Percentiles rank a stretch among this genome's conserved stretches.
These are phyloP conservation scores for Penicillium bovifimosum DNA, from an alignment of 495 filamentous ascomycete species.

Conservation along the genomic window DNA sequence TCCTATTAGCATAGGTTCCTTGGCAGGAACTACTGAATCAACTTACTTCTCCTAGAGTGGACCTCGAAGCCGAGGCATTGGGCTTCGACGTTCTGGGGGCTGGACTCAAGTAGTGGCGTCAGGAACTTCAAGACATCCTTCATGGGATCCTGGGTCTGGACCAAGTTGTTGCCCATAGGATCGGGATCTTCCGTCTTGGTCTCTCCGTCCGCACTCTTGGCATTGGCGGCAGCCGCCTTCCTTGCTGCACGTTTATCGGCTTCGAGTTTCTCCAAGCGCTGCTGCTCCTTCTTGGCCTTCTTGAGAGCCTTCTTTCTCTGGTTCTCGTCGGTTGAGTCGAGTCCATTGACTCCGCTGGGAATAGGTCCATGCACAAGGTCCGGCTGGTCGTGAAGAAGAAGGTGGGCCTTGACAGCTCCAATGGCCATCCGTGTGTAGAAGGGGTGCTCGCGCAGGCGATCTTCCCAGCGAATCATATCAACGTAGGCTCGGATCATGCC, in stretches of 20 bases:
- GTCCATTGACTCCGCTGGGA: conserved; percentile 51
- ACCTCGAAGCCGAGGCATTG: conserved; percentile 90
- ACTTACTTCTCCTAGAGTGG: conserved; percentile 69
- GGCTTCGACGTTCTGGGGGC: conserved; percentile 71
- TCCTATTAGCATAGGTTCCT: conserved; percentile 12
- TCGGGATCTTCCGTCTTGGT: conserved; percentile 81
- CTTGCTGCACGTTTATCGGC: conserved; percentile 66
- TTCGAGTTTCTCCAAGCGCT: conserved; percentile 75
- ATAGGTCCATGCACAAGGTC: conserved; percentile 52
- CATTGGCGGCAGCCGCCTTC: conserved; percentile 43
- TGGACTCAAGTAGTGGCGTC: conserved; percentile 69
- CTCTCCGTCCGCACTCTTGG: conserved; percentile 48
- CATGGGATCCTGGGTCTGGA: conserved; percentile 74
- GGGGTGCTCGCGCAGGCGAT: conserved; percentile 81
- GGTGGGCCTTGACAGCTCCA: conserved; percentile 72
- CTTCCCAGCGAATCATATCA: conserved; percentile 96
- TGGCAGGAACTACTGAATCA: background rate
- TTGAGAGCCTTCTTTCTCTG: conserved; percentile 91
- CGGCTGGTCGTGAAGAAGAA: conserved; percentile 74
- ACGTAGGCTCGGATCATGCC: conserved; percentile 93
- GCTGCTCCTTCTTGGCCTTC: conserved; percentile 90
- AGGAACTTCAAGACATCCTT: conserved; percentile 86
- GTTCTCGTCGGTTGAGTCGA: conserved; percentile 52
- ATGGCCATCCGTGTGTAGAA: conserved; percentile 87
- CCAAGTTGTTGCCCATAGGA: conserved; percentile 71